Base-by-base conservation (phyloP, 352 stramenopile species). In the Globisporangium barbulae region DNA sequence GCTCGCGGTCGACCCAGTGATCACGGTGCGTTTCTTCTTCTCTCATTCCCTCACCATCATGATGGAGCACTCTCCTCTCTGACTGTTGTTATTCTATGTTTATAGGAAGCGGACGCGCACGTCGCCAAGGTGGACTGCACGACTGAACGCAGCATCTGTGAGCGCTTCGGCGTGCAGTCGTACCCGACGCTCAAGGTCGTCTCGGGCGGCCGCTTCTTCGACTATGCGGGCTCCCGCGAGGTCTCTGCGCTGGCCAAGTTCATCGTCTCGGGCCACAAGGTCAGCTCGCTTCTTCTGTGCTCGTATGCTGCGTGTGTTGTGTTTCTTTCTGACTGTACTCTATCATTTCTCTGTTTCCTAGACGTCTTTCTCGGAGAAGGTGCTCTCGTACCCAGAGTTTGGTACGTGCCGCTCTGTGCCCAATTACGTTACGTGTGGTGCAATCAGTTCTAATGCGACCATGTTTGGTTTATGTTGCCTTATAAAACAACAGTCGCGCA, bases 151-250 rank as follows among this genome's bases (percentile, higher is more conserved):
- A 83, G 68, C 65, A 68, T 94, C 48, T 94, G 86, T 65, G 84
- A 90, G 62, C 86, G 86, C 69, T 90, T 94, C 61, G 73, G 82
- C 37, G 81, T 94, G 53, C 74, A 83, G 57, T 92, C 82, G 33
- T 94, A 94, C 69, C 86, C 86, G 47, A 93, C 86, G 39, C 71
- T 94, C 48, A 93, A 93, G 70, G 81, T 91, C 22, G 72, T 94
- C 49, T 48, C 74, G 8, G 48, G n/a, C 22, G 81, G 81, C 41
- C 76, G 75, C 41, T 88, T 76, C 21, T 92, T 84, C 70, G 86
- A 93, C 64, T 94, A 93, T 69, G 71, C 75, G 12, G 79, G 81
- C 45, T 68, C 73, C 44, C 86, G 86, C 31, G 82, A 92, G 33
- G 73, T 76, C 47, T 49, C 77, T 13, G 63, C 72, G 53, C 83